Evolutionary conservation across 2,329 filamentous ascomycete species (phyloP).

Genomic region (Elsinoe australis): DNA sequence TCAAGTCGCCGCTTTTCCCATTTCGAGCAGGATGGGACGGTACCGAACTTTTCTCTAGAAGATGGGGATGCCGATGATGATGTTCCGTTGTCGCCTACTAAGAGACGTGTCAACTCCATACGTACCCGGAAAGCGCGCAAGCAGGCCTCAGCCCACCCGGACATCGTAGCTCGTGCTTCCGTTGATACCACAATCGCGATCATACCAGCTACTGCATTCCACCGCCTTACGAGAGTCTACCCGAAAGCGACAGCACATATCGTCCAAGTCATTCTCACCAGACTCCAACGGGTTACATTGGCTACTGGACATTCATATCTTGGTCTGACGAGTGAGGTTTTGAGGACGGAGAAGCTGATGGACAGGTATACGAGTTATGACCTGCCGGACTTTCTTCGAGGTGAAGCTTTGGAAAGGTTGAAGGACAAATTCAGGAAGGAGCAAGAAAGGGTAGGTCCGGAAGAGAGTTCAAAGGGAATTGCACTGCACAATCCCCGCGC

Average conservation of each 20-base stretch:
- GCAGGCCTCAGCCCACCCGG: slow-evolving; percentile 78
- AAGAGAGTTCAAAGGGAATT: slow-evolving; percentile 85
- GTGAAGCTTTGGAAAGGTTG: slow-evolving; percentile 69
- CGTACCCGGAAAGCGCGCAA: slow-evolving; percentile 23
- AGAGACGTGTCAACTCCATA: background rate
- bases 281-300: slow-evolving; percentile 88
- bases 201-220: slow-evolving; percentile 92
- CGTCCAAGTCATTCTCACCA: slow-evolving; percentile 90
- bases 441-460: slow-evolving; percentile 68
- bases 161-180: slow-evolving; percentile 92
- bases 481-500: slow-evolving; percentile 76
- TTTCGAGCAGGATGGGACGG: slow-evolving; percentile 27
- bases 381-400: slow-evolving; percentile 81
- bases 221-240: slow-evolving; percentile 84
- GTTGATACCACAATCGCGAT: slow-evolving; percentile 97
- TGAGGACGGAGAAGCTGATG: slow-evolving; percentile 90
- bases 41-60: slow-evolving; percentile 71
- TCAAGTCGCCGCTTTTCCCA: slow-evolving; percentile 17
- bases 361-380: slow-evolving; percentile 87
- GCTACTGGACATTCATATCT: slow-evolving; percentile 92
- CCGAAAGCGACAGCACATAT: slow-evolving; percentile 96
- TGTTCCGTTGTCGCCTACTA: background rate
- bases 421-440: slow-evolving; percentile 84
- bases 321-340: slow-evolving; percentile 80
- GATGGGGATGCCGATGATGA: slow-evolving; percentile 16